Conservation (phyloP, 1,284 basidiomycete genomes). For the Ganoderma boninense region DNA sequence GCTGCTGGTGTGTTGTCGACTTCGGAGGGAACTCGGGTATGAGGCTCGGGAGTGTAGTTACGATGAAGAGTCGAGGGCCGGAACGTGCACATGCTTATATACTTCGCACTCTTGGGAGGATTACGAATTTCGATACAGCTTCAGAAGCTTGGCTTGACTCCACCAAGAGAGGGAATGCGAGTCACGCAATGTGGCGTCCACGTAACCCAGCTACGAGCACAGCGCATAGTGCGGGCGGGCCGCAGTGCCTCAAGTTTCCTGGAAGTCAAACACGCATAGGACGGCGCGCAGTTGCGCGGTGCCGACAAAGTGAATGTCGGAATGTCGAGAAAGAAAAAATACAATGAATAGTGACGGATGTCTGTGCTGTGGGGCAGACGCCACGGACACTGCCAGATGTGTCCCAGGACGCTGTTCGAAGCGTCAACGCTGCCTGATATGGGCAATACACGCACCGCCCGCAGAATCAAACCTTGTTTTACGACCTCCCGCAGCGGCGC, state of each 20-base stretch:
- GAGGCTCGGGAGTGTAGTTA: background rate
- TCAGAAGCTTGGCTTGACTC: too few relatives aligned
- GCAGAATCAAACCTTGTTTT: background rate
- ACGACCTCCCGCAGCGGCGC: background rate
- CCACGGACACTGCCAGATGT: background rate
- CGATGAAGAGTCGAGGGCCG: background rate
- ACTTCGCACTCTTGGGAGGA: too few relatives aligned
- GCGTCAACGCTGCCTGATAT: slow-evolving; percentile 4
- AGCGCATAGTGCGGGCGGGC: too few relatives aligned
- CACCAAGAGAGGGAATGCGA: too few relatives aligned
- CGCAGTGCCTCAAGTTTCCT: too few relatives aligned
- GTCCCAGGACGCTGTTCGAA: background rate
- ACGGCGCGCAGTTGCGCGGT: background rate
- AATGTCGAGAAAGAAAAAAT: background rate
- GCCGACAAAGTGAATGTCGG: background rate
- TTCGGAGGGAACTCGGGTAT: background rate
- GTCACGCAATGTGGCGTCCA: too few relatives aligned
- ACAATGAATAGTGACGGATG: background rate
- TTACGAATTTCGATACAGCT: too few relatives aligned
- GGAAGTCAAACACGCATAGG: too few relatives aligned
- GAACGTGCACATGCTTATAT: background rate
- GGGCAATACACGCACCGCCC: background rate
- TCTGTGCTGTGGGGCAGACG: background rate
- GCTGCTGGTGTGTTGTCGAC: background rate
- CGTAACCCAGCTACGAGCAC: too few relatives aligned